Base-by-base conservation (phyloP, 495 filamentous ascomycete species). In the Viridothelium virens region DNA sequence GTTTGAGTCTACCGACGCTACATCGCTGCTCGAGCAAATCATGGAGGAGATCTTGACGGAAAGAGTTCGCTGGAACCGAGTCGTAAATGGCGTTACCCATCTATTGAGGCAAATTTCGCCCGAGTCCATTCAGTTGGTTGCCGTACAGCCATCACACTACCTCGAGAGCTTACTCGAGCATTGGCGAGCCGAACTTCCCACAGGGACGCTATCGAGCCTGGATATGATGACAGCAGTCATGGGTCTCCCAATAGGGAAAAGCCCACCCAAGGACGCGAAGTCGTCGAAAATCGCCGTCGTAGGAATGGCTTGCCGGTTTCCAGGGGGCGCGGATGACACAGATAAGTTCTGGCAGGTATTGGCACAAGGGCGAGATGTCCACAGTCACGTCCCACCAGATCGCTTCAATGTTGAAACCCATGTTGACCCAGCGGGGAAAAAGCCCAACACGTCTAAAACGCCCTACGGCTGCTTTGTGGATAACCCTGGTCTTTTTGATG, bases 401-500 rank as follows among this genome's bases (percentile, higher is more conserved):
- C 73, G 81, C 14, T 84, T 80, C 38, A 76, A 83, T 65, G 47
- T 79, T 2, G 70, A 78, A 0, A 74, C 76, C 0, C 79, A 84
- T 63, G 73, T 62, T 44, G 80, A 84, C 69, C 74, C 77, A 0
- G 71, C 71, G 10, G 81, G 79, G 7, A 79, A 80, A 37, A 70
- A 44, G 47, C 38, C 14, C n/a, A 65, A 65, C 47, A 65, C 63
- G 14, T 47, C 9, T 36, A 56, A 48, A 3, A 48, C 47, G 16
- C 63, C 63, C 11, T 65, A 56, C n/a, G 63, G 63, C n/a, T 65
- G 63, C 63, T 65, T 44, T 2, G 71, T 65, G 67, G 34, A 53
- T 3, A 53, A 65, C 16, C 63, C 73, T 14, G 73, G 69, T 14
- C 56, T 68, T 65, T 77, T 77, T 62, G 77, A 79, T 64, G 56